Base-by-base conservation (phyloP, 495 filamentous ascomycete genomes). In the Cetradonia linearis region DNA sequence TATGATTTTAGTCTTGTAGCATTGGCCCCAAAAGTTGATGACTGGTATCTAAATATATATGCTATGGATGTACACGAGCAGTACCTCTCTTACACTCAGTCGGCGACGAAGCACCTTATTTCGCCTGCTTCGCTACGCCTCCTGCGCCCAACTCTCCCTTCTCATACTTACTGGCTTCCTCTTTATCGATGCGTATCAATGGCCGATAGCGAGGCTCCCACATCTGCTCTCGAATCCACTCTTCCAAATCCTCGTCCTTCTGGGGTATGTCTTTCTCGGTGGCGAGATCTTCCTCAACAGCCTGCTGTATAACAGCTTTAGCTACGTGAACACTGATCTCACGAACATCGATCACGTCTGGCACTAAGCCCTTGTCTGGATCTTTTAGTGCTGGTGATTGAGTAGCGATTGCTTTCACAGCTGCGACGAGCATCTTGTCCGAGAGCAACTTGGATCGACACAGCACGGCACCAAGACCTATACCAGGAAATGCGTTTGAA, bases 171-270 rank as follows among this genome's bases (percentile, higher is more conserved):
- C 73, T 79, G 6, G 83, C 83, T 13, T 64, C 69, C 1, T 70
- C 70, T 7, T 70, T 71, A 30, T 76, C 70, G 2, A 88, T 81
- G 30, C 73, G 73, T 65, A 74, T 79, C 55, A 93, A 68, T 36
- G 81, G 78, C 25, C 87, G 68, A 68, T 95, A 95, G 25, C 69
- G 71, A 2, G 90, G 79, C 62, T 91, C 81, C 91, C 90, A 95
- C 90, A 95, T 95, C 76, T 93, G 90, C 70, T 85, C 86, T 10
- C 81, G 70, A 59, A 95, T 84, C 91, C 91, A 96, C 70, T 87
- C 83, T 55, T 86, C 83, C 48, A 94, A 64, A 5, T 78, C 76
- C 20, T 73, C 74, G 0, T 70, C 73, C 11, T 76, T 70, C 5
- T 74, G 71, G 13, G 86, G 86, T 49, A 88, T 88, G 7, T 73